A percentile compares a stretch with the other conserved stretches of the same genome.
These are phyloP conservation scores for Rhizopogon sp. DNA, from an alignment of 768 basidiomycete genomes.

Conservation along the genomic window DNA sequence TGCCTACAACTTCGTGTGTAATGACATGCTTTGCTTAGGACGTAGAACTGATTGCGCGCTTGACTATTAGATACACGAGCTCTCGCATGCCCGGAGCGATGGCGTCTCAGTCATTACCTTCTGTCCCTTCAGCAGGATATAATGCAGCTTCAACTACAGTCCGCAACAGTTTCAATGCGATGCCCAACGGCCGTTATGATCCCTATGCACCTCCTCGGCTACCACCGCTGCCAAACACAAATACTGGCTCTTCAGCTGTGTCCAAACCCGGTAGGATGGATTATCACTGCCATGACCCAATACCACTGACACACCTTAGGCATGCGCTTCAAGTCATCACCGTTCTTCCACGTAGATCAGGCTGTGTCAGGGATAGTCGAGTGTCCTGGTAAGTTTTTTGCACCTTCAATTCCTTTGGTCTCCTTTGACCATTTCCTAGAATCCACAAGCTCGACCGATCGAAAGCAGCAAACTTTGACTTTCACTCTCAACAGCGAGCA, in stretches of 20 bases:
- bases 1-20: conserved; percentile 5
- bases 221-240: conserved; percentile 30
- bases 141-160: conserved; percentile 10
- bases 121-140: conserved; percentile 16
- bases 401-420: not conserved
- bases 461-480: conserved; percentile 53
- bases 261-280: conserved; percentile 23
- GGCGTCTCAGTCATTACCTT: conserved; percentile 20
- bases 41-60: conserved; percentile 10
- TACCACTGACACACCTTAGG: conserved; percentile 31
- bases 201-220: conserved; percentile 60
- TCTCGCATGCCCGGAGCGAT: conserved; percentile 18
- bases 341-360: conserved; percentile 70
- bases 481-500: conserved; percentile 71
- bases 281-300: conserved; percentile 5
- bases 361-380: conserved; percentile 60
- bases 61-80: conserved; percentile 21
- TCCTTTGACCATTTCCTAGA: conserved; percentile 36
- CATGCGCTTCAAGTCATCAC: conserved; percentile 76
- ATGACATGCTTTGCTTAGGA: conserved; percentile 1
- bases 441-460: conserved; percentile 73
- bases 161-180: conserved; percentile 13
- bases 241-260: conserved; percentile 28
- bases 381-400: conserved; percentile 63
- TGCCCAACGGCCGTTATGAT: conserved; percentile 49